Evolutionary conservation across 345 rosid species (phyloP), one percentile per base, ranked within the genome.

Genomic region (Arabidopsis suecica): DNA sequence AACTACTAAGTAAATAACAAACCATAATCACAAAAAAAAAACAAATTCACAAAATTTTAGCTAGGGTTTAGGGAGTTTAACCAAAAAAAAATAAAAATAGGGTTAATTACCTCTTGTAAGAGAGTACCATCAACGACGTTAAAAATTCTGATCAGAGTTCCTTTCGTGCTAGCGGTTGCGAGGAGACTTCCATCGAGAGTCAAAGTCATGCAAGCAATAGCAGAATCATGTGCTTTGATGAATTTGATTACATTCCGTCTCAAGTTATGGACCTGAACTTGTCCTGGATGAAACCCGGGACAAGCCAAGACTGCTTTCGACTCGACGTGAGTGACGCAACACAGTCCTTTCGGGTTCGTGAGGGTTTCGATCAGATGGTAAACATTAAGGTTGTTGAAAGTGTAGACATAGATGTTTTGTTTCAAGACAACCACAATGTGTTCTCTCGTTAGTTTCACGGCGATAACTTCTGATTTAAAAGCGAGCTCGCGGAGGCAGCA

Each of bases 101-200:
- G 20, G 49, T 14, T 45, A 44, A 6, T 33, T 69, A 93, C 97
- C 96, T 93, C 96, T 83, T 89, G 97, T 78, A 87, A 74, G 59
- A 74, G 85, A 78, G 87, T 83, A 33, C 98, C 98, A 74, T 93
- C 94, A 87, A 91, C 72, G 1, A 91, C 80, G 80, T 91, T 91
- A 82, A 88, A 91, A 69, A 93, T 87, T 81, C 98, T 89, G 64
- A 88, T 84, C 80, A 93, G 80, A 40, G 97, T 93, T 64, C 97
- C 98, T 82, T 79, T 91, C 2, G 82, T 77, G 75, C 97, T 93
- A 33, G 93, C 87, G 60, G 96, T 93, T 1, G 97, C 96, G 37
- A 93, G 97, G 32, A 93, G 82, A 34, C 83, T 79, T 68, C 94
- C 98, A 79, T 93, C 97, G 77, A 82, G 61, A 5, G 96, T 87